These are phyloP conservation scores for Thermomucor indicae-seudaticae DNA, from an alignment of 371 early-diverging fungal species.

Conservation along the genomic window DNA sequence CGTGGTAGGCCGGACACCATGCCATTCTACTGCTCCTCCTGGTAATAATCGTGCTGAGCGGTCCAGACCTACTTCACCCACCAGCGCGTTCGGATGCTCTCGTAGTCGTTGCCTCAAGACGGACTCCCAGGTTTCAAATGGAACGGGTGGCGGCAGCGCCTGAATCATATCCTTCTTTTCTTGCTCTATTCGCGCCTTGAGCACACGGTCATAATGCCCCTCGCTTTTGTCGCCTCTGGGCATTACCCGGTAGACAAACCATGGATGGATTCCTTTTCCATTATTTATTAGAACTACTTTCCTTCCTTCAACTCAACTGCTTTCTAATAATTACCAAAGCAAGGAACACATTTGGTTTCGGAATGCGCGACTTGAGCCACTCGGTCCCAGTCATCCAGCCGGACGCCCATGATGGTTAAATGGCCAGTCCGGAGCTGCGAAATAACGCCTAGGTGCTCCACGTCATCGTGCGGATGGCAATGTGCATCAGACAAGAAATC, in stretches of 20 bases:
- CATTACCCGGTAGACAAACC: slow-evolving; percentile 36
- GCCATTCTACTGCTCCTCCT: slow-evolving; percentile 44
- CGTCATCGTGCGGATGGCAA: slow-evolving; percentile 47
- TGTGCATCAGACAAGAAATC: slow-evolving; percentile 37
- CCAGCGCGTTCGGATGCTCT: slow-evolving; percentile 49
- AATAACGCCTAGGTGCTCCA: slow-evolving; percentile 19
- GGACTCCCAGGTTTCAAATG: slow-evolving; percentile 26
- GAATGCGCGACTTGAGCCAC: slow-evolving; percentile 27
- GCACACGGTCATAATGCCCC: slow-evolving; percentile 14
- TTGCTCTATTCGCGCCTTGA: slow-evolving; percentile 11
- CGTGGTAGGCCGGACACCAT: slow-evolving; percentile 39
- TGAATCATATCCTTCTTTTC: slow-evolving; percentile 26
- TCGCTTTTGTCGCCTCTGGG: slow-evolving; percentile 4
- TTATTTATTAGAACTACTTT: neutral
- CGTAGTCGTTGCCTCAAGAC: slow-evolving; percentile 19
- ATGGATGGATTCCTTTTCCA: slow-evolving; percentile 38
- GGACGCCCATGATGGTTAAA: slow-evolving; percentile 46
- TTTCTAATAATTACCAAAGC: slow-evolving; percentile 27
- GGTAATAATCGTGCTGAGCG: slow-evolving; percentile 58
- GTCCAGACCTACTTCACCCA: slow-evolving; percentile 90
- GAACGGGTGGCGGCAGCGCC: slow-evolving; percentile 16
- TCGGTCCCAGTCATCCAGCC: slow-evolving; percentile 43
- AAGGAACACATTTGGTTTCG: slow-evolving; percentile 30
- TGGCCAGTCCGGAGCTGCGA: slow-evolving; percentile 32
- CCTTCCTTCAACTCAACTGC: neutral